Evolutionary conservation across 176 grass and related monocot genomes (phyloP).

Genomic region (Rhynchospora tenuis): DNA sequence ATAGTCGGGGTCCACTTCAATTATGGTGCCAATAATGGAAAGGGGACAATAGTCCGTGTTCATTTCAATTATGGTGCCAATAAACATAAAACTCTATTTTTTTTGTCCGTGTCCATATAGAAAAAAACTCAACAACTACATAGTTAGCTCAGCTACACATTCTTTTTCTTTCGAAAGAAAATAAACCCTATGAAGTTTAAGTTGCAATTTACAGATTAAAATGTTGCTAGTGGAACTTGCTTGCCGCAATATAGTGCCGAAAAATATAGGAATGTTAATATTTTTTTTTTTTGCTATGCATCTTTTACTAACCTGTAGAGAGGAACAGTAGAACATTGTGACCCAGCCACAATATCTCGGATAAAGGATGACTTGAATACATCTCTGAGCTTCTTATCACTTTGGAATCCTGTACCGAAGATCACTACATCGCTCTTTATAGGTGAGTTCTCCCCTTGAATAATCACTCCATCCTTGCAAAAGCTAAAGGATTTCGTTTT

Average conservation of each 20-base stretch:
- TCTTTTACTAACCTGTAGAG: constrained; percentile 30
- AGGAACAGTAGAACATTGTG: constrained; percentile 29
- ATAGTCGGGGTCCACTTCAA: not conserved
- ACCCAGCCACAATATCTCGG: constrained; percentile 24
- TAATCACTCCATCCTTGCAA: constrained; percentile 29
- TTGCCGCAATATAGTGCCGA: not conserved
- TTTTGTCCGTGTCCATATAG: not conserved
- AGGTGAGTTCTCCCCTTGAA: constrained; percentile 20
- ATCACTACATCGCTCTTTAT: constrained; percentile 32
- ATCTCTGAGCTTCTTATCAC: constrained; percentile 35
- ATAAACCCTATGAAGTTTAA: no score
- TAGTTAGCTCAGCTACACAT: no score
- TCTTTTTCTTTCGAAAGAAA: not conserved
- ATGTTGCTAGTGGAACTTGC: not conserved
- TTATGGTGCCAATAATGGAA: no score
- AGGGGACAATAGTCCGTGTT: no score
- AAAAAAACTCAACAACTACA: not conserved
- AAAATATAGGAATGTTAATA: not conserved
- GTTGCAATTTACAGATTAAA: not conserved
- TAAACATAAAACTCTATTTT: not conserved
- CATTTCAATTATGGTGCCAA: not conserved
- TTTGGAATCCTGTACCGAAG: constrained; percentile 33
- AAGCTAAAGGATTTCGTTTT: constrained; percentile 36
- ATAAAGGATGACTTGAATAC: constrained; percentile 36
- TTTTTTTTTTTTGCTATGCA: not conserved